Conservation (phyloP, 2,329 filamentous ascomycete species). For the Cytospora piceae region DNA sequence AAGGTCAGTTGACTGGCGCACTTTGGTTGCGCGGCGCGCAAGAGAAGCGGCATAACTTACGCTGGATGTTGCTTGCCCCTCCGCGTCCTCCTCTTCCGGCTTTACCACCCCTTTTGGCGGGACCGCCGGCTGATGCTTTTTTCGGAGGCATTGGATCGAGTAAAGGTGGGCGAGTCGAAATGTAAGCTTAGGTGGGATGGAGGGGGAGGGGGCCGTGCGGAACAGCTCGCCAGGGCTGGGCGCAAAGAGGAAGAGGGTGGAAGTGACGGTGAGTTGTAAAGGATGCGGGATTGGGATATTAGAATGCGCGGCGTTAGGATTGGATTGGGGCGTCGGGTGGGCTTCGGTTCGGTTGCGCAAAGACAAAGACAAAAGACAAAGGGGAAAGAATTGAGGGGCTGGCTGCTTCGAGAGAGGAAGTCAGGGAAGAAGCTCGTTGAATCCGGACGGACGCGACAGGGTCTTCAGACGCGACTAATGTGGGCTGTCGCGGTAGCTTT, state of each 20-base stretch:
- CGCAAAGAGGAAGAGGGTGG: slow-evolving; percentile 12
- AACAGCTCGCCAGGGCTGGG: slow-evolving; percentile 20
- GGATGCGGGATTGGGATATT: neutral
- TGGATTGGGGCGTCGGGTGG: neutral
- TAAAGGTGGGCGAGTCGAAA: neutral
- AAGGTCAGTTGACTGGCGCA: slow-evolving; percentile 34
- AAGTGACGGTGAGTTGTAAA: neutral
- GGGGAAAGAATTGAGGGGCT: neutral
- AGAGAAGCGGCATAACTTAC: slow-evolving; percentile 37
- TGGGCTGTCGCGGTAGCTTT: slow-evolving; percentile 22
- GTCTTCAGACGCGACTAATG: slow-evolving; percentile 15
- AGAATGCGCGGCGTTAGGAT: neutral
- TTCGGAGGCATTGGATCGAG: slow-evolving; percentile 7
- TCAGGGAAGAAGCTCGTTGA: slow-evolving; percentile 21
- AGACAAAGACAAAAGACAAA: neutral
- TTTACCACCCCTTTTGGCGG: neutral
- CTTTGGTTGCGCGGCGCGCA: slow-evolving; percentile 1
- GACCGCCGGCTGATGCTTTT: neutral
- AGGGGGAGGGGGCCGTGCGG: slow-evolving; percentile 17
- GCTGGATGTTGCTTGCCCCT: slow-evolving; percentile 47
- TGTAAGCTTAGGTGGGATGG: neutral
- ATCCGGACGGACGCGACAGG: slow-evolving; percentile 13
- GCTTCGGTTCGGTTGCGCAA: neutral
- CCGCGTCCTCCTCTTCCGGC: slow-evolving; percentile 28
- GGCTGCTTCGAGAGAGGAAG: slow-evolving; percentile 6